Evolutionary conservation across 768 basidiomycete genomes (phyloP).

Genomic region (Scleroderma citrinum): DNA sequence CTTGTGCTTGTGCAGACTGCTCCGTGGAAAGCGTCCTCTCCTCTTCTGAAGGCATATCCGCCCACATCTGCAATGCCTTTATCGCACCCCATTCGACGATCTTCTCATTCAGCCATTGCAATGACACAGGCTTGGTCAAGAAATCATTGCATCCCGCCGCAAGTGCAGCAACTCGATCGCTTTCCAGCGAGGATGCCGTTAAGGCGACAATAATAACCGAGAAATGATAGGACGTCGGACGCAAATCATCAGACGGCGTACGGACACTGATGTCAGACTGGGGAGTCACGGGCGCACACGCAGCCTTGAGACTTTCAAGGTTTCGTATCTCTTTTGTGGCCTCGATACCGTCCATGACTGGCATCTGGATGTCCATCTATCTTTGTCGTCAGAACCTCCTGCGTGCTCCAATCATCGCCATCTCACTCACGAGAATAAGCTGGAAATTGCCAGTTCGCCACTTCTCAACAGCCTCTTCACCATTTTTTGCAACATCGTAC

Average conservation of each 20-base stretch:
- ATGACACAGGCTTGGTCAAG: constrained; percentile 92
- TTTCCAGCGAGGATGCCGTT: constrained; percentile 92
- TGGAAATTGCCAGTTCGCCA: constrained; percentile 93
- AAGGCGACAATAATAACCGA: constrained; percentile 99
- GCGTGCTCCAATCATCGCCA: neutral
- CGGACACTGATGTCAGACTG: constrained; percentile 40
- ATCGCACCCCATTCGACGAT: constrained; percentile 99
- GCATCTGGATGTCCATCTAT: constrained; percentile 99
- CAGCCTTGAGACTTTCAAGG: constrained; percentile 65
- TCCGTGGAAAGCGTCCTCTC: constrained; percentile 41
- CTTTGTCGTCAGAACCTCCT: constrained; percentile 11
- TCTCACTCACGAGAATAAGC: constrained; percentile 75
- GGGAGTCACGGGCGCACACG: constrained; percentile 66
- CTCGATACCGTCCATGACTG: constrained; percentile 96
- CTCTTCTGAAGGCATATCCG: constrained; percentile 64
- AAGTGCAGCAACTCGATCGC: constrained; percentile 93
- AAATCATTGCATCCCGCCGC: constrained; percentile 99
- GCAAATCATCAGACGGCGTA: constrained; percentile 55
- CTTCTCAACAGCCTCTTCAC: constrained; percentile 91
- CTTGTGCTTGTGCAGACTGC: constrained; percentile 43
- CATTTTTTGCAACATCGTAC: constrained; percentile 91
- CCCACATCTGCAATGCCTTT: constrained; percentile 90
- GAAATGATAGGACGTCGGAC: constrained; percentile 68
- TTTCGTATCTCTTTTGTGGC: constrained; percentile 94
- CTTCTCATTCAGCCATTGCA: constrained; percentile 95